A percentile compares a stretch with the other conserved stretches of the same genome.
These are phyloP conservation scores for Candida koratica DNA, from an alignment of 805 yeast genomes.

Conservation along the genomic window DNA sequence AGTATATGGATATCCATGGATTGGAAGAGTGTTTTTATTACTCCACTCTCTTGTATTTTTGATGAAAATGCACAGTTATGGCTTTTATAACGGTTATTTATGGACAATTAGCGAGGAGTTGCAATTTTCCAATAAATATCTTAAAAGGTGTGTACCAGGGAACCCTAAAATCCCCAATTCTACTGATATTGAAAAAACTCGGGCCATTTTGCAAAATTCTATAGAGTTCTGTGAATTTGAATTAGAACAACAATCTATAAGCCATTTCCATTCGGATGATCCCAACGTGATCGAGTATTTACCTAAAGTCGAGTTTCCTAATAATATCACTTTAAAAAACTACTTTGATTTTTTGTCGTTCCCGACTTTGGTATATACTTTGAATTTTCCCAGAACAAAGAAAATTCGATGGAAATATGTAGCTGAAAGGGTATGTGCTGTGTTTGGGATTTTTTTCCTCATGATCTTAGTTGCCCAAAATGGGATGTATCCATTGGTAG, in stretches of 20 bases:
- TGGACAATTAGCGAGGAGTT: constrained; percentile 62
- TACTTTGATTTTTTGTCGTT: constrained; percentile 79
- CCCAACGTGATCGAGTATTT: constrained; percentile 9
- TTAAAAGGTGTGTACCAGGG: constrained; percentile 36
- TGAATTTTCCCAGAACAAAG: constrained; percentile 74
- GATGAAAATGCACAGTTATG: constrained; percentile 95
- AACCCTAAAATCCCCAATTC: constrained; percentile 19
- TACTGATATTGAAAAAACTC: constrained; percentile 23
- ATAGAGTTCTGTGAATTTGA: constrained; percentile 71
- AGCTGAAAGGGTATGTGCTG: constrained; percentile 65
- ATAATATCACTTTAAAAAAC: constrained; percentile 59
- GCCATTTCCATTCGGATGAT: constrained; percentile 9
- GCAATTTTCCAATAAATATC: constrained; percentile 41
- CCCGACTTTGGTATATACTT: constrained; percentile 84
- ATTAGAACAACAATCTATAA: constrained; percentile 50
- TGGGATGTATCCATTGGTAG: constrained; percentile 68
- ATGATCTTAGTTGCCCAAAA: constrained; percentile 81
- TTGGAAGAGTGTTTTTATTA: constrained; percentile 78
- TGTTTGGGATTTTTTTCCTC: constrained; percentile 79
- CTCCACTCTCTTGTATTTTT: constrained; percentile 80
- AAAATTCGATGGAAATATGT: constrained; percentile 68
- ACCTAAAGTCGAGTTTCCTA: constrained; percentile 52
- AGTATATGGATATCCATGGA: constrained; percentile 70
- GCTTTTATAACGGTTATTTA: constrained; percentile 86
- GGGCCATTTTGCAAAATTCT: constrained; percentile 41